Evolutionary conservation across 768 basidiomycete genomes (phyloP).

Genomic region (Tylopilus intermedius): DNA sequence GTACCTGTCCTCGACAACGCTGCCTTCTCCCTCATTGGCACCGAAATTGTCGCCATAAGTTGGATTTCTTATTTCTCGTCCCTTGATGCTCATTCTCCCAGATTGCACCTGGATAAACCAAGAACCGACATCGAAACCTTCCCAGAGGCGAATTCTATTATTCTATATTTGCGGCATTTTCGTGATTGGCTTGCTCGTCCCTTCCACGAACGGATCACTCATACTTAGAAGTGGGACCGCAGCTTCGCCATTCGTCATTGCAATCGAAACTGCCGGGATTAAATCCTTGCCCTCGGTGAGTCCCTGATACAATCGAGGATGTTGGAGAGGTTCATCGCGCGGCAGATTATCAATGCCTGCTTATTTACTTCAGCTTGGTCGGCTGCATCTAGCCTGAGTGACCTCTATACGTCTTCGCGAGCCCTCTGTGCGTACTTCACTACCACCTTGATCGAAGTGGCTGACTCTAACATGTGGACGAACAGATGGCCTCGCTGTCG

Average conservation of each 20-base stretch:
- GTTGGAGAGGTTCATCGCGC: not conserved
- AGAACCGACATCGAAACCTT: conserved; percentile 72
- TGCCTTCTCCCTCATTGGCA: conserved; percentile 90
- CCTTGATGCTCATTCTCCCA: conserved; percentile 24
- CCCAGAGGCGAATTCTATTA: conserved; percentile 70
- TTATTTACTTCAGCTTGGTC: conserved; percentile 90
- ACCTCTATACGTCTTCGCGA: conserved; percentile 84
- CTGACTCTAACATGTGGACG: not conserved
- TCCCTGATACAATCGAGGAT: conserved; percentile 14
- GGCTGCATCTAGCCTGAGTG: conserved; percentile 82
- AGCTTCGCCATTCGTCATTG: conserved; percentile 88
- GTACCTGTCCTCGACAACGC: conserved; percentile 80
- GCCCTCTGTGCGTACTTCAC: conserved; percentile 62
- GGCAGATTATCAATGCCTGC: conserved; percentile 72
- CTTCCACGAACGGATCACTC: conserved; percentile 58
- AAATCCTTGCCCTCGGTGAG: conserved; percentile 71
- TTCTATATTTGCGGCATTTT: conserved; percentile 69
- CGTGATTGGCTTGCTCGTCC: conserved; percentile 80
- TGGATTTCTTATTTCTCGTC: not conserved
- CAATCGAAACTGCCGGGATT: conserved; percentile 83
- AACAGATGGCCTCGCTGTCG: conserved; percentile 71
- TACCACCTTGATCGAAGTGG: not conserved
- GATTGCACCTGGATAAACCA: conserved; percentile 88
- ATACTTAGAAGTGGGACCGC: conserved; percentile 50
- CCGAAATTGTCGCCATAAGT: conserved; percentile 86